Percentiles rank a stretch among this genome's conserved stretches.
These are phyloP conservation scores for Silene uniflora DNA, from an alignment of 148 eudicot genomes.

Conservation along the genomic window DNA sequence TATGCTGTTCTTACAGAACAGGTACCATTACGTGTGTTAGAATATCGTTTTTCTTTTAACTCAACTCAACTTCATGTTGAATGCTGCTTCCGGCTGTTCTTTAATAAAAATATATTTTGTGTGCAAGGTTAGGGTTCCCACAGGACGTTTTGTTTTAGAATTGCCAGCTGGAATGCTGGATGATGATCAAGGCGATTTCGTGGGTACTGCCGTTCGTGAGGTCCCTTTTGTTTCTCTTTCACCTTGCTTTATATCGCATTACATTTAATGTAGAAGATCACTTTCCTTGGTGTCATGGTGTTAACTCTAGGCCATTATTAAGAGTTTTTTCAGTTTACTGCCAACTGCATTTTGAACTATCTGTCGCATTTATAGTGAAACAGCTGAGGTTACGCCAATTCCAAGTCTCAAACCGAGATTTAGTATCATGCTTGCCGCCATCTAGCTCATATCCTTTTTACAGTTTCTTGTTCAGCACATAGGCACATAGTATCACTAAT, in stretches of 20 bases:
- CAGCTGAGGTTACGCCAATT: too few relatives aligned
- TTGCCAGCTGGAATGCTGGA: slow-evolving; percentile 99
- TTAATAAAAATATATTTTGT: slow-evolving; percentile 10
- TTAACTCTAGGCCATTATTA: too few relatives aligned
- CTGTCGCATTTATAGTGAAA: too few relatives aligned
- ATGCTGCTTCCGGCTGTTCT: not conserved
- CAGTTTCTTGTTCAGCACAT: not conserved
- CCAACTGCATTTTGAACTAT: too few relatives aligned
- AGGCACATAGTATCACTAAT: not conserved
- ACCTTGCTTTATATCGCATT: not conserved
- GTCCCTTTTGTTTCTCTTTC: slow-evolving; percentile 37
- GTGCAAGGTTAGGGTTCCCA: slow-evolving; percentile 91
- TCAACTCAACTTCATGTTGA: not conserved
- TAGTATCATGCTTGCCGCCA: too few relatives aligned
- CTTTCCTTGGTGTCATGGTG: too few relatives aligned
- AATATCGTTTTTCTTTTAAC: too few relatives aligned
- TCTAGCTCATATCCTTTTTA: too few relatives aligned
- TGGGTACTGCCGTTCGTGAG: slow-evolving; percentile 93
- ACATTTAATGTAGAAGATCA: not conserved
- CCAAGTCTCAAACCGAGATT: too few relatives aligned
- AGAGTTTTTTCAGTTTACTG: too few relatives aligned
- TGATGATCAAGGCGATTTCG: slow-evolving; percentile 82
- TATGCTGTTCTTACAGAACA: slow-evolving; percentile 91
- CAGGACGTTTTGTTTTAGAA: slow-evolving; percentile 78
- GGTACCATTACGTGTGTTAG: slow-evolving; percentile 30